Evolutionary conservation across 345 rosid genomes (phyloP).

Genomic region (Zanthoxylum bungeanum): DNA sequence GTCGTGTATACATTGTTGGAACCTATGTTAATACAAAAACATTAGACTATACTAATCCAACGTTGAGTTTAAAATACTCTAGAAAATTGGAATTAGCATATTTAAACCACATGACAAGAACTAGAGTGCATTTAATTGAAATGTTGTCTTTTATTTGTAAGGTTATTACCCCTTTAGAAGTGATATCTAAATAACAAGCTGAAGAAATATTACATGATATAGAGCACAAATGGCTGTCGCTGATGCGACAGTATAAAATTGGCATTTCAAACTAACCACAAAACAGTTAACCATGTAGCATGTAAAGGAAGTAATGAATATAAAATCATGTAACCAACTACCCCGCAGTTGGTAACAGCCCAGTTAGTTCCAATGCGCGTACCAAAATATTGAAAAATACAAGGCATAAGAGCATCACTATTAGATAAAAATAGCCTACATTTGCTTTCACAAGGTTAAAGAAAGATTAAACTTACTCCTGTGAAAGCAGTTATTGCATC

Average conservation of each 20-base stretch:
- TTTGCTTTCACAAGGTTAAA: conserved; percentile 4
- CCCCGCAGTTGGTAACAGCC: background rate
- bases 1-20: conserved; percentile 91
- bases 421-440: background rate
- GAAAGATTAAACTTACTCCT: conserved; percentile 61
- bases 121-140: background rate
- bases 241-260: background rate
- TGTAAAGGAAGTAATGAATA: background rate
- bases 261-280: background rate
- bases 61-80: background rate
- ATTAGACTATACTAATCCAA: background rate
- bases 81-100: background rate
- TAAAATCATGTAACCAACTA: conserved; percentile 1
- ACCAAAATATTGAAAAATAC: background rate
- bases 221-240: background rate
- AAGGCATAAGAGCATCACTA: background rate
- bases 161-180: background rate
- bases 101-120: background rate
- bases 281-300: background rate
- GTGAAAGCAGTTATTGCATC: conserved; percentile 82
- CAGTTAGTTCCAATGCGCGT: background rate
- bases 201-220: background rate
- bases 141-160: background rate
- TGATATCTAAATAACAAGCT: background rate
- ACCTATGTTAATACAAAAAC: conserved; percentile 46